Conservation (phyloP, 139 green algal species). For the Picochlorum sp. region DNA sequence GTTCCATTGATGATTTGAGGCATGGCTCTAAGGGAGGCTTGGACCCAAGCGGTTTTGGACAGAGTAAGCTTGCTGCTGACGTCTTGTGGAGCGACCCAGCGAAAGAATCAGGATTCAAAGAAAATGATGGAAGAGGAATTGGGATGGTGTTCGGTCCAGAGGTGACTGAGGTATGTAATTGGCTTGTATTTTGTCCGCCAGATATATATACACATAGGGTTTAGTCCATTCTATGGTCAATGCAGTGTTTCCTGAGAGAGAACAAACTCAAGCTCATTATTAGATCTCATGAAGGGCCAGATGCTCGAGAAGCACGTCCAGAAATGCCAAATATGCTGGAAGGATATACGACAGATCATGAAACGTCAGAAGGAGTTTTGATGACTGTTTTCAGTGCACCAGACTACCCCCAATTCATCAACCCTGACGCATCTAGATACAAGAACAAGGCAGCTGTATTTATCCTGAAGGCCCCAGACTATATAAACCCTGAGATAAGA, state of each 20-base stretch:
- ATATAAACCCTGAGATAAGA: constrained; percentile 34
- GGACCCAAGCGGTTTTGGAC: constrained; percentile 62
- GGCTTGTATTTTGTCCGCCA: constrained; percentile 12
- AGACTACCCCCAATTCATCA: constrained; percentile 82
- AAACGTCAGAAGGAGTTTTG: constrained; percentile 57
- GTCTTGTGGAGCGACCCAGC: constrained; percentile 89
- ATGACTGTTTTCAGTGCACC: constrained; percentile 85
- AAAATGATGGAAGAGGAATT: constrained; percentile 75
- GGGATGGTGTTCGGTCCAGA: constrained; percentile 88
- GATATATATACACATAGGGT: too few relatives aligned
- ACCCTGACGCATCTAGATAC: constrained; percentile 25
- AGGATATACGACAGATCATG: constrained; percentile 82
- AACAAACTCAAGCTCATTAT: constrained; percentile 60
- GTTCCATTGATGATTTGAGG: constrained; percentile 60
- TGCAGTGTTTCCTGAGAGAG: constrained; percentile 36
- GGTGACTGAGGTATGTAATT: constrained; percentile 48
- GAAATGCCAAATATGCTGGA: constrained; percentile 57
- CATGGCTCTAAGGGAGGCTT: constrained; percentile 59
- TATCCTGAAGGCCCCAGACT: constrained; percentile 49
- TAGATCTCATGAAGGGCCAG: constrained; percentile 81
- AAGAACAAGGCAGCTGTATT: constrained; percentile 65
- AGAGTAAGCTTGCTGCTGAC: constrained; percentile 58
- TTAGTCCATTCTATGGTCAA: neutral
- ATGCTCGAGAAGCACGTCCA: constrained; percentile 68
- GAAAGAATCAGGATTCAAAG: constrained; percentile 43